Evolutionary conservation across 305 asterid species (phyloP).

Genomic region (Euphrasia arctica): DNA sequence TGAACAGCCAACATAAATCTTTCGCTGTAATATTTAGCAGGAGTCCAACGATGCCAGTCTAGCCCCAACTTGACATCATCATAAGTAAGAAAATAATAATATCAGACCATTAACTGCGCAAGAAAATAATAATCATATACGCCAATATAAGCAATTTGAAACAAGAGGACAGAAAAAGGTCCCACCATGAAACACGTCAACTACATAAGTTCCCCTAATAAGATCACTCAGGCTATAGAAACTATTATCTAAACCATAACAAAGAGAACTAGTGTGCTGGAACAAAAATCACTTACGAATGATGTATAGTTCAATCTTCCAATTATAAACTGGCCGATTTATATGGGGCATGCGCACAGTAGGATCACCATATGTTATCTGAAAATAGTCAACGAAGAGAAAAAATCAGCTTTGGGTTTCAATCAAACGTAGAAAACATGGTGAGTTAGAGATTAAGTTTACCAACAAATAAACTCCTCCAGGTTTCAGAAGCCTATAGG

Average conservation of each 20-base stretch:
- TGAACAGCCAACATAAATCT: too few species aligned
- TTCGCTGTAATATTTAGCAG: too few species aligned
- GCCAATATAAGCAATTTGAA: background rate
- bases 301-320: slow-evolving; percentile 78
- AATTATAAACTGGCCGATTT: slow-evolving; percentile 63
- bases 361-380: slow-evolving; percentile 98
- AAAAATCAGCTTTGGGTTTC: slow-evolving; percentile 24
- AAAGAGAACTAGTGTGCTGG: slow-evolving; percentile 4
- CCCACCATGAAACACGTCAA: background rate
- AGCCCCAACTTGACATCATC: background rate
- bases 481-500: slow-evolving; percentile 86
- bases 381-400: slow-evolving; percentile 33
- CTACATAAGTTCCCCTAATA: background rate
- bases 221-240: slow-evolving; percentile 1
- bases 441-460: slow-evolving; percentile 32
- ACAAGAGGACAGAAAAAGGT: slow-evolving; percentile 10
- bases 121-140: background rate
- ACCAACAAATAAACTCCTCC: slow-evolving; percentile 95
- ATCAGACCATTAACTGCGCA: background rate
- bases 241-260: slow-evolving; percentile 13
- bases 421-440: slow-evolving; percentile 20
- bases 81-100: background rate
- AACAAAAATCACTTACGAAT: slow-evolving; percentile 58
- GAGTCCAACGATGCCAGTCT: background rate
- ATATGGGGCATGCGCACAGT: slow-evolving; percentile 82